Evolutionary conservation across 2,329 filamentous ascomycete species (phyloP).

Genomic region (Lachnellula cervina): DNA sequence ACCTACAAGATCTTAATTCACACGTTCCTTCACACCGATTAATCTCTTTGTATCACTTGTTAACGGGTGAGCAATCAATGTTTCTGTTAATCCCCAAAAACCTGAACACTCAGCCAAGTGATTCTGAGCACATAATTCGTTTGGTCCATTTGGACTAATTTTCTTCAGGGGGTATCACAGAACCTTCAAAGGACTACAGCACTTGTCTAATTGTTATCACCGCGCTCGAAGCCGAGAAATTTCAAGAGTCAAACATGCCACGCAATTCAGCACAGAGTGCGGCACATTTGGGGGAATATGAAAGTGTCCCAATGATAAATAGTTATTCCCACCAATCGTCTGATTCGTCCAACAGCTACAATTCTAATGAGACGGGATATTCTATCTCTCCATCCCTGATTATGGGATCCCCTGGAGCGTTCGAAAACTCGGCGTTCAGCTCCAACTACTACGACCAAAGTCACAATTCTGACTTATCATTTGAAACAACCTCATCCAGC

Average conservation of each 20-base stretch:
- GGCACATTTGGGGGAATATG: not conserved
- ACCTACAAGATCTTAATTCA: not conserved
- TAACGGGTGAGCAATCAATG: too few species aligned
- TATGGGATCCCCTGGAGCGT: not conserved
- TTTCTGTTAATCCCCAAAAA: not conserved
- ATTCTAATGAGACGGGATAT: not conserved
- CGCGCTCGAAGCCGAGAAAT: conserved; percentile 1
- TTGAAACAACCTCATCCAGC: not conserved
- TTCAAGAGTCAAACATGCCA: not conserved
- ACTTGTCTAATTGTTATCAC: not conserved
- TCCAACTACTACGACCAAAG: not conserved
- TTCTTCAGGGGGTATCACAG: conserved; percentile 8
- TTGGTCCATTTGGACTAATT: conserved; percentile 4
- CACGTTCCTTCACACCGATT: not conserved
- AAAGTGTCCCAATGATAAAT: not conserved
- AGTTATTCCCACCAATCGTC: not conserved
- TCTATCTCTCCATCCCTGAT: not conserved
- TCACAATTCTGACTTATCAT: not conserved
- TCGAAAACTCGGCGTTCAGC: not conserved
- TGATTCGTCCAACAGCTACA: not conserved
- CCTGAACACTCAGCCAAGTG: not conserved
- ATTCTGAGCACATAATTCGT: not conserved
- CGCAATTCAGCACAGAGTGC: not conserved
- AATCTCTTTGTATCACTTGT: too few species aligned
- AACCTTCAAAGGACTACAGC: conserved; percentile 7